Conservation (phyloP, 2,329 filamentous ascomycete genomes). For the Alternaria viburni region DNA sequence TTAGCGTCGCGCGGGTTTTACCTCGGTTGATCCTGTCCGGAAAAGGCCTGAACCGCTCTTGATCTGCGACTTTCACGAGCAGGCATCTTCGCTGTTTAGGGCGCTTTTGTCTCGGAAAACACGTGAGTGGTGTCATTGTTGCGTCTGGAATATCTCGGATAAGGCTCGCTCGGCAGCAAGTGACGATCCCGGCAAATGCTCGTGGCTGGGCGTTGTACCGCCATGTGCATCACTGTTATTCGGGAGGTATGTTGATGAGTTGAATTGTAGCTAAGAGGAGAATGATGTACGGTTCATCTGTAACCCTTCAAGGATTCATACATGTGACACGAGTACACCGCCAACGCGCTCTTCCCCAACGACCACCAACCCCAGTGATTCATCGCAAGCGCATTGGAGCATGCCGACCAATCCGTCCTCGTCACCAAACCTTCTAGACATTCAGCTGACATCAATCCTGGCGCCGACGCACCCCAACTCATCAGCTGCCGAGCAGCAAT, state of each 20-base stretch:
- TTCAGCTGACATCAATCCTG: background rate
- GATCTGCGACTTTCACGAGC: conserved; percentile 13
- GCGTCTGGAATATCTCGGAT: conserved; percentile 1
- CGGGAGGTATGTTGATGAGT: background rate
- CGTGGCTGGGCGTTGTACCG: background rate
- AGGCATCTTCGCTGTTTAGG: background rate
- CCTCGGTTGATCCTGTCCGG: conserved; percentile 20
- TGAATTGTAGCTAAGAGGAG: background rate
- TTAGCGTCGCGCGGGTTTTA: conserved; percentile 13
- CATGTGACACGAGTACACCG: conserved; percentile 26
- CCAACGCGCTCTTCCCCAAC: conserved; percentile 4
- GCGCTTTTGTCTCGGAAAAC: conserved; percentile 2
- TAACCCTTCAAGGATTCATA: conserved; percentile 41
- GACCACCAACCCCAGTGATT: conserved; percentile 10
- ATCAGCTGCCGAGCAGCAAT: conserved; percentile 31
- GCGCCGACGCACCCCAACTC: conserved; percentile 2
- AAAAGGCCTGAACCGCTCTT: conserved; percentile 17
- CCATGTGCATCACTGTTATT: background rate
- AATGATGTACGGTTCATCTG: conserved; percentile 3
- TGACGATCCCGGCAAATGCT: conserved; percentile 1
- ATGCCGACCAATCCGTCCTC: conserved; percentile 1
- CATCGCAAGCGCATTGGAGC: background rate
- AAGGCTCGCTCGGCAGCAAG: background rate
- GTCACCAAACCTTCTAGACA: background rate
- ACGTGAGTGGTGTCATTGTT: conserved; percentile 7